Percentiles rank a stretch among this genome's conserved stretches.
Conservation (phyloP, 345 rosid species). For the Gossypium ekmanianum region DNA sequence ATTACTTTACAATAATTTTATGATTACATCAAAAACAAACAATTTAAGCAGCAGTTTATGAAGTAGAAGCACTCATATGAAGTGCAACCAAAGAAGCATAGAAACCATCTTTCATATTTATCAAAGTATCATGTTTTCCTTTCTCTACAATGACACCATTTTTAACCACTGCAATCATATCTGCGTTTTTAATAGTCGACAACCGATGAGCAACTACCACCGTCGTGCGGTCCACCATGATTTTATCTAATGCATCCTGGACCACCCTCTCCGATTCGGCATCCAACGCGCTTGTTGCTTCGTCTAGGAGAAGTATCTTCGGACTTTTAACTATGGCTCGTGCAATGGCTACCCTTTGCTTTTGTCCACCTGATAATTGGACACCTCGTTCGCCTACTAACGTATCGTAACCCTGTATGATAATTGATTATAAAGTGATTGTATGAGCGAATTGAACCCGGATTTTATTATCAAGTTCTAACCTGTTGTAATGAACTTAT, state of each 20-base stretch:
- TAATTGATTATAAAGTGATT: background rate
- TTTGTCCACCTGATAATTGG: slow-evolving; percentile 34
- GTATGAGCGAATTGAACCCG: background rate
- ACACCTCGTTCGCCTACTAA: slow-evolving; percentile 33
- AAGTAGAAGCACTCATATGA: slow-evolving; percentile 10
- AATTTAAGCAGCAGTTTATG: background rate
- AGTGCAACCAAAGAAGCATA: slow-evolving; percentile 31
- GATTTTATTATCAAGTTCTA: background rate
- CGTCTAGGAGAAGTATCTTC: slow-evolving; percentile 27
- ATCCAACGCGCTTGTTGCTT: slow-evolving; percentile 34
- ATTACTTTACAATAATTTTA: background rate
- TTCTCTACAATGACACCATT: slow-evolving; percentile 30
- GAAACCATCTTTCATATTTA: slow-evolving; percentile 22
- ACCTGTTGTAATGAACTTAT: slow-evolving; percentile 35
- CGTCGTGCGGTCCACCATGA: slow-evolving; percentile 29
- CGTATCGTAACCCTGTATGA: slow-evolving; percentile 30
- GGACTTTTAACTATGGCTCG: slow-evolving; percentile 31
- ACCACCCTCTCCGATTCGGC: slow-evolving; percentile 31
- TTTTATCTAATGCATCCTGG: slow-evolving; percentile 30
- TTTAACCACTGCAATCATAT: slow-evolving; percentile 26
- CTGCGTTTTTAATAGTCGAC: slow-evolving; percentile 34
- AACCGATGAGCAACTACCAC: slow-evolving; percentile 28
- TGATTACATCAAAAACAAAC: too few species aligned
- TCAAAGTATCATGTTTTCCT: slow-evolving; percentile 29
- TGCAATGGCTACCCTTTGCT: slow-evolving; percentile 35